phyloP scores from a whole-genome alignment of 2,329 filamentous ascomycete species.

The Trichoderma pleuroti region DNA sequence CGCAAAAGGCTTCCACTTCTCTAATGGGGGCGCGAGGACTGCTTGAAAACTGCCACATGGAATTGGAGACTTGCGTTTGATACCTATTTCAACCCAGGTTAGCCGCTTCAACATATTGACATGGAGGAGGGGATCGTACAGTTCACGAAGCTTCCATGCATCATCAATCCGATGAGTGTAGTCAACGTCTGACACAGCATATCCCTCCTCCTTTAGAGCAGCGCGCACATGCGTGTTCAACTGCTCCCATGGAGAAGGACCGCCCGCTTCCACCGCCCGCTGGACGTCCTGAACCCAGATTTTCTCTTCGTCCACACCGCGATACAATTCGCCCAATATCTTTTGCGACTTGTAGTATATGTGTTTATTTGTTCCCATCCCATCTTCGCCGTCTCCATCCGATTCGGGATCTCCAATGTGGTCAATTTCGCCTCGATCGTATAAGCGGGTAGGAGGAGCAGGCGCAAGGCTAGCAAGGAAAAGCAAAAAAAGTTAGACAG shows the following conservation, averaged over 20 bases:
- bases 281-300: conserved; percentile 56
- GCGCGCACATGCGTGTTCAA: conserved; percentile 31
- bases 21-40: conserved; percentile 42
- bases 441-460: conserved; percentile 42
- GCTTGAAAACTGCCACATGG: conserved; percentile 45
- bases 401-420: conserved; percentile 33
- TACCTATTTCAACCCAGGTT: conserved; percentile 38
- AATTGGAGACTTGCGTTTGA: conserved; percentile 40
- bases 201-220: conserved; percentile 19
- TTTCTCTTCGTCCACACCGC: conserved; percentile 66
- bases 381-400: conserved; percentile 38
- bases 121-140: conserved; percentile 37
- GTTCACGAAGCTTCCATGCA: conserved; percentile 43
- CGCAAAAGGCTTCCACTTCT: conserved; percentile 55
- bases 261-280: conserved; percentile 25
- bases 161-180: conserved; percentile 36
- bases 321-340: conserved; percentile 66
- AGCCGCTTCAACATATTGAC: not conserved
- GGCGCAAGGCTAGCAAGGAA: conserved; percentile 40
- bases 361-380: conserved; percentile 42
- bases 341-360: conserved; percentile 66
- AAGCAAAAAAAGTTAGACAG: not conserved
- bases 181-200: conserved; percentile 24
- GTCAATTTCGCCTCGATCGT: conserved; percentile 43
- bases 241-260: conserved; percentile 43